These are phyloP conservation scores for Coemansia asiatica DNA, from an alignment of 192 early-diverging fungal species.

Conservation along the genomic window DNA sequence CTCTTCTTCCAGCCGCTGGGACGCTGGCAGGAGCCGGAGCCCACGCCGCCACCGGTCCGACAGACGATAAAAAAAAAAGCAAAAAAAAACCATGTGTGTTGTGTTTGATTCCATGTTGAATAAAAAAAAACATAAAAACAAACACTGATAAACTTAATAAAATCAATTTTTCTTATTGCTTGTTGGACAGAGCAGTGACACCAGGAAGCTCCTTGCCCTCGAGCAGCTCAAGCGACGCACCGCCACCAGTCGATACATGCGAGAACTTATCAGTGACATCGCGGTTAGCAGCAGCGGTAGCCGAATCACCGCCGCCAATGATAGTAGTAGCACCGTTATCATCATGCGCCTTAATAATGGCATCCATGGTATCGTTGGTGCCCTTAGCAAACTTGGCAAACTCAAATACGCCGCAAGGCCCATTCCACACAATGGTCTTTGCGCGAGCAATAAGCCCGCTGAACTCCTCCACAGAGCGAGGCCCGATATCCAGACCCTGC, in stretches of 20 bases:
- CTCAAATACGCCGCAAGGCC: conserved; percentile 97
- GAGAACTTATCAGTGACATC: conserved; percentile 78
- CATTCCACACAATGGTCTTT: conserved; percentile 99
- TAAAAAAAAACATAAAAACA: neutral
- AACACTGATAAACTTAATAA: neutral
- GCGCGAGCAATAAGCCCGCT: conserved; percentile 63
- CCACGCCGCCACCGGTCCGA: neutral
- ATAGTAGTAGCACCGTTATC: conserved; percentile 82
- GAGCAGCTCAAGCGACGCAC: conserved; percentile 92
- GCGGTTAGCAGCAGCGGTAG: conserved; percentile 93
- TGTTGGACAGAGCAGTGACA: conserved; percentile 68
- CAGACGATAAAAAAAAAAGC: neutral
- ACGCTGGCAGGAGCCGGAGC: conserved; percentile 4
- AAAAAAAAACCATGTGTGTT: no score
- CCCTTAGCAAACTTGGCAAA: conserved; percentile 89
- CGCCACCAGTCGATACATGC: conserved; percentile 95
- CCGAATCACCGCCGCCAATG: conserved; percentile 97
- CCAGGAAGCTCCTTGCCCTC: conserved; percentile 92
- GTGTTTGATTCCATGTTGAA: no score
- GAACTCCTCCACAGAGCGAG: conserved; percentile 76
- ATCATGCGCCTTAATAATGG: conserved; percentile 79
- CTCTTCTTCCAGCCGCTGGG: neutral
- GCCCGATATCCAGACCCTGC: conserved; percentile 91
- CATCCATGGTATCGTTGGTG: conserved; percentile 82
- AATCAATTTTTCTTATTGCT: conserved; percentile 28